Evolutionary conservation across 163 green algal species (phyloP).

Genomic region (Prototheca cutis): DNA sequence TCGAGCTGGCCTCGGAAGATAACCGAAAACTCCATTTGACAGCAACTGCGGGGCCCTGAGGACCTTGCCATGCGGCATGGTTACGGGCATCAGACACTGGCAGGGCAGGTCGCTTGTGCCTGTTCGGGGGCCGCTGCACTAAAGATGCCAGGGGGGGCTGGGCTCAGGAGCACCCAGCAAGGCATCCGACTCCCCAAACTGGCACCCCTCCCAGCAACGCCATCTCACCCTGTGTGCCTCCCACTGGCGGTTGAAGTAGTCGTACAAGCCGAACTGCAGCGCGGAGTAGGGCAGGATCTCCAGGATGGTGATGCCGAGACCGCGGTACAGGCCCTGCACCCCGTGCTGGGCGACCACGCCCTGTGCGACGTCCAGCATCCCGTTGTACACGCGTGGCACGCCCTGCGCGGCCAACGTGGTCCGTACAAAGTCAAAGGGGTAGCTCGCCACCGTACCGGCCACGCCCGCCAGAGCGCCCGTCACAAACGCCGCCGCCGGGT

Average conservation of each 20-base stretch:
- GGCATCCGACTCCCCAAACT: too few relatives aligned
- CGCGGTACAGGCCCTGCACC: constrained; percentile 74
- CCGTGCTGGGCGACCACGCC: constrained; percentile 62
- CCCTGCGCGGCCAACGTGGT: constrained; percentile 94
- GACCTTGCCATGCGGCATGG: too few relatives aligned
- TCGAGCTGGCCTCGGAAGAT: too few relatives aligned
- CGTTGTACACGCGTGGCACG: constrained; percentile 81
- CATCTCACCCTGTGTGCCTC: too few relatives aligned
- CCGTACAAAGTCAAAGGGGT: constrained; percentile 95
- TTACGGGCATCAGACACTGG: too few relatives aligned
- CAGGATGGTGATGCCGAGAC: constrained; percentile 81
- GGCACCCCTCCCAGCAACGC: too few relatives aligned
- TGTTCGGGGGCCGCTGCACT: too few relatives aligned
- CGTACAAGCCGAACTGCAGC: constrained; percentile 86
- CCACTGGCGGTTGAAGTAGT: constrained; percentile 42
- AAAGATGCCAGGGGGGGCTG: too few relatives aligned
- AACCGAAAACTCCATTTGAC: too few relatives aligned
- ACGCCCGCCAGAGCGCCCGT: constrained; percentile 76
- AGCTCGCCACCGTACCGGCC: constrained; percentile 81
- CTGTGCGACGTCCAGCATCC: constrained; percentile 61
- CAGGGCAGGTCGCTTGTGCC: too few relatives aligned
- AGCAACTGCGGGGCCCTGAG: too few relatives aligned
- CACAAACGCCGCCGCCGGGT: constrained; percentile 57
- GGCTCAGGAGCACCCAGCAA: too few relatives aligned
- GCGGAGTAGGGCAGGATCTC: constrained; percentile 97